Evolutionary conservation across 2,329 filamentous ascomycete genomes (phyloP), one percentile per base, ranked within the genome.

Genomic region (Raffaelea deltoideospora): DNA sequence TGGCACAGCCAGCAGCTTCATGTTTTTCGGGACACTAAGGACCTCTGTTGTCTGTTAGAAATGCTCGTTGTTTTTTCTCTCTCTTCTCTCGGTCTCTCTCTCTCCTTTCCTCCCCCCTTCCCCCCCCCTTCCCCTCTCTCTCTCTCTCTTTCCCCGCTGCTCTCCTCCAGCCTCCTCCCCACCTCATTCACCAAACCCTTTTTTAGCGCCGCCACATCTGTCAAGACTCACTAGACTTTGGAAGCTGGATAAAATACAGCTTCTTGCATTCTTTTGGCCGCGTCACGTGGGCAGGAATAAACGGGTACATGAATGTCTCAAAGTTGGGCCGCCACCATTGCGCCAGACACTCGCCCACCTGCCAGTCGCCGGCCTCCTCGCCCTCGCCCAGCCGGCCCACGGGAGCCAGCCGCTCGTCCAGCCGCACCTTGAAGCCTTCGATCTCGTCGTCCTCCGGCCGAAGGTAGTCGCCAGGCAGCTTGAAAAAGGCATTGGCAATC

Each of bases 311-410:
- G 67, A 96, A 96, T 3, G 90, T 96, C 67, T 98, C 90, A 55
- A 96, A 95, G 65, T 96, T 98, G 37, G 90, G 90, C 40, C 90
- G 72, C 86, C 88, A 98, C 90, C 90, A 98, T 62, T 95, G 87
- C 37, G 90, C 88, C 39, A 98, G 69, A 34, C 87, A 94, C 56
- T 96, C 90, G 48, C 83, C 85, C 48, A 98, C 76, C 56, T 92
- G 72, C 90, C 90, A 98, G 53, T 94, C 85, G 45, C 83, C 82
- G 0, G 58, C 55, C 55, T 88, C 87, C 49, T 90, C 83, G 34
- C 82, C 83, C 57, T 92, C 82, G 42, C 85, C 82, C 20, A 83
- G 76, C 34, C 79, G 78, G 37, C 85, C 85, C n/a, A 90, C 83
- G 1, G 90, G 90, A 2, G 90, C 90, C 36, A 98, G 72, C 26